phyloP scores from a whole-genome alignment of 352 stramenopile species.

The Blastocystis hominis region DNA sequence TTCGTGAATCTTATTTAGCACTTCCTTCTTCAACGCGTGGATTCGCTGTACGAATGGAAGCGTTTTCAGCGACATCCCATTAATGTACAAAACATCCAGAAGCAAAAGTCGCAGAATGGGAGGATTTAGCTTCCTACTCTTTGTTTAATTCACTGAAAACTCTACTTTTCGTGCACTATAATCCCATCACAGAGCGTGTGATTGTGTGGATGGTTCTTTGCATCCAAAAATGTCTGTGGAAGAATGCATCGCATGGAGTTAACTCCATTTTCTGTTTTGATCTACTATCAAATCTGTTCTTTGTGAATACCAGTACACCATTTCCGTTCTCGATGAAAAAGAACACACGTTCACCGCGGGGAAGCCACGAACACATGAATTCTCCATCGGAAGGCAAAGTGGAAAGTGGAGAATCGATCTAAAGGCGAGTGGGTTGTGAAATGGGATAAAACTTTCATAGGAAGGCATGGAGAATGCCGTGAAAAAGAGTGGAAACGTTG shows the following conservation, averaged over 20 bases:
- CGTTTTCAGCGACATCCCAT: slow-evolving; percentile 37
- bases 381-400: not conserved
- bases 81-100: slow-evolving; percentile 28
- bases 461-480: not conserved
- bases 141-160: not conserved
- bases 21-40: not conserved
- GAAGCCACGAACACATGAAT: slow-evolving; percentile 13
- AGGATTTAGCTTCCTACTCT: not conserved
- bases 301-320: not conserved
- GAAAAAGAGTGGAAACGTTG: not conserved
- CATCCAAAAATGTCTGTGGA: slow-evolving; percentile 16
- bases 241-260: not conserved
- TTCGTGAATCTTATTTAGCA: slow-evolving; percentile 3
- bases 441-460: not conserved
- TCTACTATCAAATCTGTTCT: not conserved
- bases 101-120: not conserved
- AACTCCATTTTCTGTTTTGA: not conserved
- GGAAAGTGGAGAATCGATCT: not conserved
- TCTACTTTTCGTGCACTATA: not conserved
- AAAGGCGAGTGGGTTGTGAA: not conserved
- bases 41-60: slow-evolving; percentile 12
- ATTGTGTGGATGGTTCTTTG: not conserved
- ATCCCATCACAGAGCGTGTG: slow-evolving; percentile 31
- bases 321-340: slow-evolving; percentile 31
- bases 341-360: slow-evolving; percentile 9